These are phyloP conservation scores for Neurospora terricola DNA, from an alignment of 495 filamentous ascomycete genomes.

Conservation along the genomic window DNA sequence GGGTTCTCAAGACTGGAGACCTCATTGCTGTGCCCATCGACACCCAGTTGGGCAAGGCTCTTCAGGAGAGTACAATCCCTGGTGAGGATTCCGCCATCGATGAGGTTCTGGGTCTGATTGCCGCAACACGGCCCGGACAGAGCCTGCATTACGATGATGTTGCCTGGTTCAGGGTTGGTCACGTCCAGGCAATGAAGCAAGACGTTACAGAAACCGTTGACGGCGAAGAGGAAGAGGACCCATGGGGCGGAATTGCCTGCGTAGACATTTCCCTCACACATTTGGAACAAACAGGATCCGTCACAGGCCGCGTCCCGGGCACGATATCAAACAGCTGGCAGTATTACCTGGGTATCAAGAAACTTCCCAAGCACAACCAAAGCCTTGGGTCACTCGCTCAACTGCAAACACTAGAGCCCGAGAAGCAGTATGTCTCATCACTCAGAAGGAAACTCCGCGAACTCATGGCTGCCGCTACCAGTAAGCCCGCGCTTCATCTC, in stretches of 20 bases:
- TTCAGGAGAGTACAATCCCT: constrained; percentile 50
- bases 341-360: constrained; percentile 70
- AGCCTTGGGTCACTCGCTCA: constrained; percentile 26
- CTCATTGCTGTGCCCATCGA: constrained; percentile 81
- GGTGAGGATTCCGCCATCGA: constrained; percentile 56
- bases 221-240: constrained; percentile 43
- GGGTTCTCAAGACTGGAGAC: constrained; percentile 77
- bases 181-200: constrained; percentile 53
- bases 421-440: constrained; percentile 47
- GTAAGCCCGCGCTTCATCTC: constrained; percentile 74
- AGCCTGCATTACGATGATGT: constrained; percentile 46
- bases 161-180: constrained; percentile 82
- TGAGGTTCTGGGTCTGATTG: constrained; percentile 43
- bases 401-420: constrained; percentile 26
- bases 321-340: constrained; percentile 68
- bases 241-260: constrained; percentile 74
- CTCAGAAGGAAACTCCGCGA: constrained; percentile 72
- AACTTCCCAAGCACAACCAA: constrained; percentile 29
- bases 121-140: constrained; percentile 23
- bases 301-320: constrained; percentile 65
- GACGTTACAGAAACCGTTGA: constrained; percentile 32
- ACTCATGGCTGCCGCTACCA: constrained; percentile 78
- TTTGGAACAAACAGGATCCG: constrained; percentile 79
- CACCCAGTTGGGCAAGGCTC: constrained; percentile 62
- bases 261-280: constrained; percentile 77